Conservation (phyloP, 2,329 filamentous ascomycete species). For the Claviceps monticola region DNA sequence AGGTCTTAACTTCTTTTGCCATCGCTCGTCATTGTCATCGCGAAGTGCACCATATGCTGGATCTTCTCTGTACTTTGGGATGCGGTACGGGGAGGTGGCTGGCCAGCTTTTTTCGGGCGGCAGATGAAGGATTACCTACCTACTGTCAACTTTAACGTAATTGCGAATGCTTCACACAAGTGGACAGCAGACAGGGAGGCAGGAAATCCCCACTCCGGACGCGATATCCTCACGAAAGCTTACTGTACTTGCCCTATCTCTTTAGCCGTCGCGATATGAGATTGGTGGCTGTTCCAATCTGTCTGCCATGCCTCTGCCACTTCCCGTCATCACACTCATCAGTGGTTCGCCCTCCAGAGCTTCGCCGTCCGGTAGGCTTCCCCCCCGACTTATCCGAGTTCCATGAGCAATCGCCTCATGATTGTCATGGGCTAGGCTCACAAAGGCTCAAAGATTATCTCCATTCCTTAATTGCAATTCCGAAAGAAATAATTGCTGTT, state of each 20-base stretch:
- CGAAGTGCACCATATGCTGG: too few species aligned
- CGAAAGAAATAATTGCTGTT: too few species aligned
- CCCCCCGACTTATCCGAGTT: background rate
- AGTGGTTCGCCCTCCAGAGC: background rate
- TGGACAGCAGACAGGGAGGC: background rate
- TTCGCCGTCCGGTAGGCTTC: background rate
- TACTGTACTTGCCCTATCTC: background rate
- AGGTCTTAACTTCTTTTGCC: too few species aligned
- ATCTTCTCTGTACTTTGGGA: too few species aligned
- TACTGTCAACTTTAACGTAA: too few species aligned
- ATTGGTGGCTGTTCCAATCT: background rate
- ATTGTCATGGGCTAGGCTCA: background rate
- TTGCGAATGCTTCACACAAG: too few species aligned
- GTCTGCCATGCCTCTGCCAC: background rate
- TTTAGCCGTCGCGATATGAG: background rate
- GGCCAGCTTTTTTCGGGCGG: too few species aligned
- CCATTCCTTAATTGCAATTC: too few species aligned
- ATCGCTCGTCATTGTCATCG: too few species aligned
- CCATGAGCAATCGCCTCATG: background rate
- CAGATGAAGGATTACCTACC: too few species aligned
- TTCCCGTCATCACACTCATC: background rate
- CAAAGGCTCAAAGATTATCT: background rate
- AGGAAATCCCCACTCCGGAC: background rate
- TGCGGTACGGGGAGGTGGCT: too few species aligned
- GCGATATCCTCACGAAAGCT: background rate